Percentiles rank a stretch among this genome's conserved stretches.
phyloP scores from a whole-genome alignment of 108 stramenopile species.

The Nitzschia inconspicua region DNA sequence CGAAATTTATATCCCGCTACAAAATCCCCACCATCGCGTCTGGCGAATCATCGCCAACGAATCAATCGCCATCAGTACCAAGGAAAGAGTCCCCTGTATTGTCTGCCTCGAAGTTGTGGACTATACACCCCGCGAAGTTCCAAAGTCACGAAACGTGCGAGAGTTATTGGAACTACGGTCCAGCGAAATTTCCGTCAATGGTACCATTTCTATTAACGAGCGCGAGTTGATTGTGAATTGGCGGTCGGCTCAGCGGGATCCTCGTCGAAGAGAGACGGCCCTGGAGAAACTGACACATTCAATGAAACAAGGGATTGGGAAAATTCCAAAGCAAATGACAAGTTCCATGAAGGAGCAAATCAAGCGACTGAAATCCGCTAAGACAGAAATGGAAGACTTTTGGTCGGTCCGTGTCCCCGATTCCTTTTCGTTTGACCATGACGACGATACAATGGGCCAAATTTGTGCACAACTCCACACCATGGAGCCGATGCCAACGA shows the following conservation, averaged over 20 bases:
- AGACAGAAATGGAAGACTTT: constrained; percentile 10
- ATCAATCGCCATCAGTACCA: constrained; percentile 83
- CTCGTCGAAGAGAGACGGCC: constrained; percentile 64
- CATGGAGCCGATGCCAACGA: constrained; percentile 4
- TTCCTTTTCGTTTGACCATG: background rate
- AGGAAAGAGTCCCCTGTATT: constrained; percentile 93
- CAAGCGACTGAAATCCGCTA: constrained; percentile 6
- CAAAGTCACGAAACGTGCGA: constrained; percentile 3
- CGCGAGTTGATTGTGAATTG: constrained; percentile 34
- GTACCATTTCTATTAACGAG: constrained; percentile 10
- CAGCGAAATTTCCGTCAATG: background rate
- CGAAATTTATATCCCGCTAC: constrained; percentile 80
- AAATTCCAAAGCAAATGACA: constrained; percentile 50
- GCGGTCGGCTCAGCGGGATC: constrained; percentile 45
- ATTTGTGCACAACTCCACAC: background rate
- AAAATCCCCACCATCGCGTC: constrained; percentile 71
- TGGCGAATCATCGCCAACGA: constrained; percentile 85
- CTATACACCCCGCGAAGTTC: constrained; percentile 27
- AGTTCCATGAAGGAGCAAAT: constrained; percentile 25
- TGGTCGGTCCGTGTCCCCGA: constrained; percentile 7
- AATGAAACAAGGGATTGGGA: constrained; percentile 37
- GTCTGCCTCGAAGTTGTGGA: constrained; percentile 89
- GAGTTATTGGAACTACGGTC: background rate
- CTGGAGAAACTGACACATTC: constrained; percentile 62
- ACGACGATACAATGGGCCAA: background rate